Evolutionary conservation across 768 basidiomycete genomes (phyloP).

Genomic region (Phanerochaete carnosa): DNA sequence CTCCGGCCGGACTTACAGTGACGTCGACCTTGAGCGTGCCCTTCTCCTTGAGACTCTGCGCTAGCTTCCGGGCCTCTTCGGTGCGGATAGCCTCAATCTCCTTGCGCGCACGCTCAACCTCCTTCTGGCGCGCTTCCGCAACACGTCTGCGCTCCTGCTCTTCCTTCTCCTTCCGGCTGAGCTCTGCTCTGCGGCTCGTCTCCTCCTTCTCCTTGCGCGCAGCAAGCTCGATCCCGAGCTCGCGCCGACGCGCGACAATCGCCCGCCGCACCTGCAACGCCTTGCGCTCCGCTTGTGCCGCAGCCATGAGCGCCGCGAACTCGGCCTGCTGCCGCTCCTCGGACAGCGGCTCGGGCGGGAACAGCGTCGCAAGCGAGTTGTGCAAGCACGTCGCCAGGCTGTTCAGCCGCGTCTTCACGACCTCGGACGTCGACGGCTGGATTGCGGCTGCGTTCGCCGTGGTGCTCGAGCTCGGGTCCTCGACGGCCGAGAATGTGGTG

Average conservation of each 20-base stretch:
- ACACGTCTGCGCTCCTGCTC: constrained; percentile 58
- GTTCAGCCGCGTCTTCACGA: constrained; percentile 76
- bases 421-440: constrained; percentile 69
- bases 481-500: constrained; percentile 55
- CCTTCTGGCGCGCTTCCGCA: constrained; percentile 62
- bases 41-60: constrained; percentile 76
- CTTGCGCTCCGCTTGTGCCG: constrained; percentile 72
- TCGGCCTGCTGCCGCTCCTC: constrained; percentile 56
- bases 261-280: constrained; percentile 75
- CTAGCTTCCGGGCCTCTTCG: constrained; percentile 87
- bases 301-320: constrained; percentile 56
- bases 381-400: constrained; percentile 73
- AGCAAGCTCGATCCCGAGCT: constrained; percentile 79
- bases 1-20: constrained; percentile 41
- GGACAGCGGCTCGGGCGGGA: constrained; percentile 39
- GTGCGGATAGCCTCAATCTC: constrained; percentile 77
- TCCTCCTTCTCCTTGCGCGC: constrained; percentile 90
- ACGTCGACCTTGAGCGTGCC: constrained; percentile 72
- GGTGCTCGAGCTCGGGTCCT: constrained; percentile 33
- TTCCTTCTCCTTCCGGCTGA: constrained; percentile 61
- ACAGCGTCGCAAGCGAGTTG: constrained; percentile 58
- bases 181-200: constrained; percentile 71
- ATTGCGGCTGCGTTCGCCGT: constrained; percentile 39
- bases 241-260: constrained; percentile 79
- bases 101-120: constrained; percentile 59